Percentiles rank a stretch among this genome's conserved stretches.
phyloP scores from a whole-genome alignment of 1,139 yeast species.

The Hemisphaericaspora xylofermentans region DNA sequence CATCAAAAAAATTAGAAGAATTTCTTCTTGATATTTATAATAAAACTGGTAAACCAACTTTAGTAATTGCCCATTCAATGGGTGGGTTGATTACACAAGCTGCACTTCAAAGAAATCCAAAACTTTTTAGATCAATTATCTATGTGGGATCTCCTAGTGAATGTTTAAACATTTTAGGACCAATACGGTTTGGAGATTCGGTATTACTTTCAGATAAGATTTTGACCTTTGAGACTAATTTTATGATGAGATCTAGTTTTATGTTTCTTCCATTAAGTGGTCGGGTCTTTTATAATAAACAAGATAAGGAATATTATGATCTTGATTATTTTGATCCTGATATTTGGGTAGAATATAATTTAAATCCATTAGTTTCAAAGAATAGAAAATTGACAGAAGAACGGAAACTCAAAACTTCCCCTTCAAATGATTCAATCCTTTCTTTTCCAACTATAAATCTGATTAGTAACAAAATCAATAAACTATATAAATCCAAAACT shows the following conservation, averaged over 20 bases:
- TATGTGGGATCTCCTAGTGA: slow-evolving; percentile 85
- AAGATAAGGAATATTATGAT: slow-evolving; percentile 56
- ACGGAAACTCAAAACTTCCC: not conserved
- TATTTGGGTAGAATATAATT: slow-evolving; percentile 73
- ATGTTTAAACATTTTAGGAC: slow-evolving; percentile 85
- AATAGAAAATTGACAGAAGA: slow-evolving; percentile 24
- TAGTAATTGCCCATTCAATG: slow-evolving; percentile 88
- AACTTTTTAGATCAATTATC: slow-evolving; percentile 66
- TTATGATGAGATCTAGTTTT: slow-evolving; percentile 84
- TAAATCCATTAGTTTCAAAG: slow-evolving; percentile 71
- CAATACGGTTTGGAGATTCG: slow-evolving; percentile 77
- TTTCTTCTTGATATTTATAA: slow-evolving; percentile 44
- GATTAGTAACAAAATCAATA: slow-evolving; percentile 10
- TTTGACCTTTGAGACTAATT: slow-evolving; percentile 77
- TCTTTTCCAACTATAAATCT: slow-evolving; percentile 24
- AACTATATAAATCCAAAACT: slow-evolving; percentile 10
- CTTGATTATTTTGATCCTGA: slow-evolving; percentile 79
- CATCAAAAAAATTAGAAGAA: slow-evolving; percentile 48
- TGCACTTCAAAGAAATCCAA: slow-evolving; percentile 67
- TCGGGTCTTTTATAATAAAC: slow-evolving; percentile 62
- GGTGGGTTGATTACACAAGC: slow-evolving; percentile 87
- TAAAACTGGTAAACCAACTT: slow-evolving; percentile 51
- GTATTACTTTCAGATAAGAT: slow-evolving; percentile 73
- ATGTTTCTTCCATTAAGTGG: slow-evolving; percentile 76
- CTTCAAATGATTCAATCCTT: slow-evolving; percentile 7